Evolutionary conservation across 1,139 yeast genomes (phyloP).

Genomic region (Magnusiomyces sp.): DNA sequence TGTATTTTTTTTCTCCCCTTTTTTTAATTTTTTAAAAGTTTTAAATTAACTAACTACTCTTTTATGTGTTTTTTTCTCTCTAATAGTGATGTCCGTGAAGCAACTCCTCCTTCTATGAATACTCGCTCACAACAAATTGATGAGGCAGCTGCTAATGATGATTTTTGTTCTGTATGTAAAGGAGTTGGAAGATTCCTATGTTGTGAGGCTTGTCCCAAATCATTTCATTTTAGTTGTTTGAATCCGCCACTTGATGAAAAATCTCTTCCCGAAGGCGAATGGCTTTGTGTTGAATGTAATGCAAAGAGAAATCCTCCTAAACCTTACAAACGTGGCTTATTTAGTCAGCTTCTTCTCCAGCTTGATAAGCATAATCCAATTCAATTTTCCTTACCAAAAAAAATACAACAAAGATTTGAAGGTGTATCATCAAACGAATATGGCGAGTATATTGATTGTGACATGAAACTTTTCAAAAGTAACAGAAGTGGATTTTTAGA

Average conservation of each 20-base stretch:
- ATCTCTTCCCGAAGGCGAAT: slow-evolving; percentile 75
- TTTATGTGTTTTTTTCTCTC: background rate
- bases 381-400: slow-evolving; percentile 64
- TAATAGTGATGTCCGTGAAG: background rate
- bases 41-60: background rate
- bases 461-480: slow-evolving; percentile 38
- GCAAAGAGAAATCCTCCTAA: slow-evolving; percentile 29
- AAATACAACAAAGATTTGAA: slow-evolving; percentile 62
- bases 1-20: no score
- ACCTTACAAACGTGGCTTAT: slow-evolving; percentile 35
- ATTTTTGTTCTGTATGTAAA: slow-evolving; percentile 81
- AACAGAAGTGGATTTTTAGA: slow-evolving; percentile 33
- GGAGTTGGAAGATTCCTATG: slow-evolving; percentile 84
- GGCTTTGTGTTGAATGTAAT: slow-evolving; percentile 77
- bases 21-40: background rate
- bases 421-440: slow-evolving; percentile 59
- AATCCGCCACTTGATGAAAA: slow-evolving; percentile 79
- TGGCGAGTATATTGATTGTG: slow-evolving; percentile 65
- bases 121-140: slow-evolving; percentile 3
- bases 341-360: slow-evolving; percentile 55
- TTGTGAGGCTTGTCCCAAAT: slow-evolving; percentile 87
- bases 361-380: slow-evolving; percentile 55
- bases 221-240: slow-evolving; percentile 86
- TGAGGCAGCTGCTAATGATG: slow-evolving; percentile 47
- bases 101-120: background rate